Percentiles rank a stretch among this genome's conserved stretches.
Conservation (phyloP, 768 basidiomycete genomes). For the Lentinula sp. region DNA sequence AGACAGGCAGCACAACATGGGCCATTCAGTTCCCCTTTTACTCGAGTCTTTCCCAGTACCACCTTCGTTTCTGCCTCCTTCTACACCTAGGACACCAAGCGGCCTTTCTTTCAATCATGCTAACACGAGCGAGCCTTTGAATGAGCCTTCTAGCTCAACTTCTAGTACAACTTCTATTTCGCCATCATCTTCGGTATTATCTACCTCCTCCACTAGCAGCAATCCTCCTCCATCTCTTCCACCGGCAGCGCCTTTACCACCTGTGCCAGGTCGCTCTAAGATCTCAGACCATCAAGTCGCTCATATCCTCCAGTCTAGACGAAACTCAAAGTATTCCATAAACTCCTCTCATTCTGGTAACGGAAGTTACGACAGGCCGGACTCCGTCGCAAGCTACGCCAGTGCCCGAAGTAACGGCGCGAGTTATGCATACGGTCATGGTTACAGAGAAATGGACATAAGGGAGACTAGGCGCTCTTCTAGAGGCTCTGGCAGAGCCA, state of each 20-base stretch:
- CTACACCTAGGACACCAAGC: neutral
- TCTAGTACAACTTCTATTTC: neutral
- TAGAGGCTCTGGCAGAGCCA: neutral
- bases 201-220: neutral
- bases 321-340: neutral
- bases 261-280: neutral
- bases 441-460: neutral
- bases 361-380: neutral
- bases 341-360: neutral
- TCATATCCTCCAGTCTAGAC: neutral
- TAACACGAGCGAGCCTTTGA: neutral
- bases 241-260: neutral
- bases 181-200: neutral
- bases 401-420: neutral
- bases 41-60: constrained; percentile 5
- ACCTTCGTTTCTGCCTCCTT: constrained; percentile 3
- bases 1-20: neutral
- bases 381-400: constrained; percentile 1
- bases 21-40: neutral
- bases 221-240: neutral
- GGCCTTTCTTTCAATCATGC: neutral
- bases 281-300: constrained; percentile 2
- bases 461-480: neutral
- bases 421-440: neutral
- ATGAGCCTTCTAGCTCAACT: neutral